Evolutionary conservation across 1,284 basidiomycete species (phyloP), one percentile per base, ranked within the genome.

Genomic region (Tetrapyrgos nigripes): DNA sequence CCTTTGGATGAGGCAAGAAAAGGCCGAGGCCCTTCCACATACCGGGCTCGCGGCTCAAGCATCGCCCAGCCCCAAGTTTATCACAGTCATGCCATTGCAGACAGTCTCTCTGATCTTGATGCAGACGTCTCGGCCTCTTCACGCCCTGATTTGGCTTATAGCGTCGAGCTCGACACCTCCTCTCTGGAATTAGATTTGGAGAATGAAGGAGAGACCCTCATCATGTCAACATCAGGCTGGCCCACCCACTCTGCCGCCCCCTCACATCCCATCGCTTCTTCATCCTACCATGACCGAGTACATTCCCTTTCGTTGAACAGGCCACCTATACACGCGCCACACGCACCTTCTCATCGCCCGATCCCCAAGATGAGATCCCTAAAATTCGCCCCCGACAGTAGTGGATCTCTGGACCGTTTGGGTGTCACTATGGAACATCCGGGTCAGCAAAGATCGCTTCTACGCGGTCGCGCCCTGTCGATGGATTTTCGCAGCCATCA

Each of bases 1-100:
- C 79, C 76, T 24, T 70, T 77, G 68, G 70, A 69, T 43, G 70
- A 70, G 46, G 61, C 64, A 9, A 53, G 40, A 29, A 58, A 58
- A 27, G 43, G 56, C 46, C 53, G 56, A 50, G 56, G 50, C 37
- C 50, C n/a, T n/a, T n/a, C n/a, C n/a, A n/a, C n/a, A n/a, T n/a
- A n/a, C n/a, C n/a, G n/a, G n/a, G n/a, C n/a, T n/a, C n/a, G n/a
- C n/a, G 29, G 8, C 4, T 26, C 21, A 24, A 11, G 29, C 21
- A 10, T 27, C 3, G 23, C n/a, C 33, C n/a, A n/a, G 19, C 19
- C 35, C 37, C 37, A 40, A n/a, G 1, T 27, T 1, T 45, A 48
- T 37, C 13, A 43, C 10, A 31, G 10, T 28, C 24, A 26, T 43
- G 37, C 26, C 10, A 13, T 11, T 3, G 26, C 35, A 21, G 50